Evolutionary conservation across 2,329 filamentous ascomycete species (phyloP).

Genomic region (Monilinia vaccinii-corymbosi): DNA sequence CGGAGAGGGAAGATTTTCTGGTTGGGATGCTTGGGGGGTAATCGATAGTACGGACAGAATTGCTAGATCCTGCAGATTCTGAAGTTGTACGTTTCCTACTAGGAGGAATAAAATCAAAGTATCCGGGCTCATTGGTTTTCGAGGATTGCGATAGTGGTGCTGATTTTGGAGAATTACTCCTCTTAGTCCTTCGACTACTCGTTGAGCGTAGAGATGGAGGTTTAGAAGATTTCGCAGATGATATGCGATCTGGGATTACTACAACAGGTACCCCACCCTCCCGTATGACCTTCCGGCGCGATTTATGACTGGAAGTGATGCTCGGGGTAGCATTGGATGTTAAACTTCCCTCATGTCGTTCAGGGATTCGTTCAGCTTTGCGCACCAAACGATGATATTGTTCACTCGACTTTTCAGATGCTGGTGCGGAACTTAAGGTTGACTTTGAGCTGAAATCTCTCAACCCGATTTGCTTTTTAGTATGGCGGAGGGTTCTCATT

Average conservation of each 20-base stretch:
- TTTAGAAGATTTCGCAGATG: constrained; percentile 38
- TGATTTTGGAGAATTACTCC: constrained; percentile 44
- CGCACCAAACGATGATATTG: constrained; percentile 22
- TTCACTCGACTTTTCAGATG: constrained; percentile 31
- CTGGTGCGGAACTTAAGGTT: constrained; percentile 34
- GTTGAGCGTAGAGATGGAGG: constrained; percentile 52
- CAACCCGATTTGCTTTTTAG: constrained; percentile 45
- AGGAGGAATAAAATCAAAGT: constrained; percentile 34
- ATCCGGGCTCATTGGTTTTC: constrained; percentile 36
- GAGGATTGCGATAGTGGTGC: constrained; percentile 36
- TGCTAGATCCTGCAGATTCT: constrained; percentile 25
- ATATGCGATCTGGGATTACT: constrained; percentile 49
- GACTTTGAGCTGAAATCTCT: constrained; percentile 36
- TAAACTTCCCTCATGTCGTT: constrained; percentile 32
- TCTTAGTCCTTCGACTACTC: constrained; percentile 48
- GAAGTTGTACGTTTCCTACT: constrained; percentile 23
- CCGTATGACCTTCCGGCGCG: constrained; percentile 50
- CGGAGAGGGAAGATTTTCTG: constrained; percentile 52
- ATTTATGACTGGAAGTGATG: constrained; percentile 44
- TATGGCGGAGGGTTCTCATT: constrained; percentile 50
- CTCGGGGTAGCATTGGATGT: constrained; percentile 40
- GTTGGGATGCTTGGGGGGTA: constrained; percentile 48
- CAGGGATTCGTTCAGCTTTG: constrained; percentile 18
- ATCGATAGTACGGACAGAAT: constrained; percentile 45
- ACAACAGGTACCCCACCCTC: constrained; percentile 53